Base-by-base conservation (phyloP, 2,329 filamentous ascomycete species). In the Coleophoma crateriformis region DNA sequence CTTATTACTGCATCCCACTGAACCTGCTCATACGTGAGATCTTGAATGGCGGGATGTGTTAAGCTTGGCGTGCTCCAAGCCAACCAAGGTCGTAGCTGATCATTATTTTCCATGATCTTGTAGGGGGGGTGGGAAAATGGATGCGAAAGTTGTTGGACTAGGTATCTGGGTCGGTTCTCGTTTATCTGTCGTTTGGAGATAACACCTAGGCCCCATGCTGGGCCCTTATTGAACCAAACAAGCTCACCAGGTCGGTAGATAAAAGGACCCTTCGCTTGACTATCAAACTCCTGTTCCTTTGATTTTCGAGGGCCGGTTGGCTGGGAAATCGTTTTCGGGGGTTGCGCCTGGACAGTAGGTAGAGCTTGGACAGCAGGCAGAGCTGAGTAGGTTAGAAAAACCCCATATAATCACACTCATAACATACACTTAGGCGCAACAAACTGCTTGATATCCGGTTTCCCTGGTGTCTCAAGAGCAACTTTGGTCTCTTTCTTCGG, bases 61-160 rank as follows among this genome's bases (percentile, higher is more conserved):
- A 73, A 76, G n/a, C 57, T 60, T 1, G 78, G 78, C 12, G 77
- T 72, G 46, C 73, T 78, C 78, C 77, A 81, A 1, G 78, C 77
- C 27, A 81, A 68, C 77, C 77, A 82, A 0, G 78, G 78, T 35
- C 78, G 71, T 35, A 81, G 65, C 12, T 68, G 61, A 4, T 62
- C 58, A 47, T 77, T 68, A 11, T 69, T 60, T 2, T 68, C 67
- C 19, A 77, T 71, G 11, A 73, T 65, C 41, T 74, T 68, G 4
- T 66, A 58, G 22, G 63, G 57, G 11, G 68, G 66, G 19, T 70
- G 58, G 8, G 66, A 58, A 40, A 63, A 62, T 8, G 74, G 74
- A 61, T 69, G 73, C 42, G 67, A 80, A 10, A 73, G 70, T 5
- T 75, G 74, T 53, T 77, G 74, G 7, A 77, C 61, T 4, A 72